Percentiles rank a stretch among this genome's conserved stretches.
Conservation (phyloP, 225 moss, liverwort and hornwort species). For the Lunularia cruciata region DNA sequence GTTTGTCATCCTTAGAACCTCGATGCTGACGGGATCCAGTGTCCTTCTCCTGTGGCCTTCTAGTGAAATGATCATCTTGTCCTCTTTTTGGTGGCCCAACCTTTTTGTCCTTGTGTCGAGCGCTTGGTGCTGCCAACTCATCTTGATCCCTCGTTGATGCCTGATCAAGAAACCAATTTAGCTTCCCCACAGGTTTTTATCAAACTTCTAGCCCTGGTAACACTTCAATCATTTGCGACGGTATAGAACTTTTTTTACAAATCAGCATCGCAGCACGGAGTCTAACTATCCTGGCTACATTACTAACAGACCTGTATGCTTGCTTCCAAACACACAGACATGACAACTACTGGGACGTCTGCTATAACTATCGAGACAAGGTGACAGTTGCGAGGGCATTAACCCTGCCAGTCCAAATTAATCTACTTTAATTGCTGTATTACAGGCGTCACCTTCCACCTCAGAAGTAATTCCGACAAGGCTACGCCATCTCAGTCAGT, state of each 20-base stretch:
- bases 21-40: constrained; percentile 45
- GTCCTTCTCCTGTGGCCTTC: constrained; percentile 49
- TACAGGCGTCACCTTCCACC: constrained; percentile 12
- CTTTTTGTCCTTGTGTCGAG: constrained; percentile 48
- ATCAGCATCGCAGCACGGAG: constrained; percentile 12
- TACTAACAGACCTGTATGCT: constrained; percentile 15
- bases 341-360: constrained; percentile 1
- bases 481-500: constrained; percentile 1
- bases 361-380: constrained; percentile 16
- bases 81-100: constrained; percentile 29
- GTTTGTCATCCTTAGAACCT: constrained; percentile 57
- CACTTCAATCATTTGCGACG: constrained; percentile 29
- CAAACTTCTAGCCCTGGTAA: constrained; percentile 26
- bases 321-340: constrained; percentile 20
- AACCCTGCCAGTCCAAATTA: constrained; percentile 21
- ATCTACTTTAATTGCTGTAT: constrained; percentile 12
- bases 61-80: constrained; percentile 28
- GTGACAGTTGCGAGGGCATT: constrained; percentile 28
- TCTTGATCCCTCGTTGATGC: constrained; percentile 49
- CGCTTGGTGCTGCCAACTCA: constrained; percentile 37
- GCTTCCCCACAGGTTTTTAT: constrained; percentile 43
- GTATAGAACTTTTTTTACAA: constrained; percentile 6
- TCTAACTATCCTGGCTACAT: constrained; percentile 7
- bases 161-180: constrained; percentile 63
- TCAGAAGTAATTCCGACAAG: constrained; percentile 12